Evolutionary conservation across 768 basidiomycete species (phyloP), one percentile per base, ranked within the genome.

Genomic region (Lactarius hengduanensis): DNA sequence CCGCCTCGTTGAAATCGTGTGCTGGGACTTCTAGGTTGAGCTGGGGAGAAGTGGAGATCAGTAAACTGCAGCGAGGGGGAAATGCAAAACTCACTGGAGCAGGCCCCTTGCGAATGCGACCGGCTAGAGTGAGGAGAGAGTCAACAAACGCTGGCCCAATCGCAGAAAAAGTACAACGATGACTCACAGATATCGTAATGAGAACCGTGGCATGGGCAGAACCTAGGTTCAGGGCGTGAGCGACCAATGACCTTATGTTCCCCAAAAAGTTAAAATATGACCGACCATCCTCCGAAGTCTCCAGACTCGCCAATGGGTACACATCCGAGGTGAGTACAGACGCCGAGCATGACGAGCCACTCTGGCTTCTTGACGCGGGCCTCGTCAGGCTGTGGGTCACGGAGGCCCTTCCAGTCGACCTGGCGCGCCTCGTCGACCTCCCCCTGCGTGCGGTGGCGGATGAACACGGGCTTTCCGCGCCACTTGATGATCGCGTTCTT

Each of bases 381-480:
- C 73, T 94, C 91, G 75, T 99, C 97, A 58, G 85, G 78, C 82
- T 99, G 86, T 63, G 97, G 97, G 74, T 99, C 97, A 67, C 97
- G 85, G 67, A 99, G 82, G 34, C 79, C 68, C 83, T 95, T 93
- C 89, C 95, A 89, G 78, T 96, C 88, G 64, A 84, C 80, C 45
- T 77, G 73, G 78, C 92, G 89, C 59, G 97, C 97, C 80, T 99
- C 97, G 69, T 92, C 86, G 72, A 99, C 92, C 82, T 99, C 97
- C 63, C 82, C 84, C 64, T 83, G 73, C 16, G 97, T 99, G 74
- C 97, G 87, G 82, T 99, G 97, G 71, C 97, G 87, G 77, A 99
- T 94, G 83, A 98, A 98, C 62, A 99, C 97, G 70, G 97, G 97
- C 84, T 99, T 99, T 77, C 97, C 97, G 74, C 97, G 92, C 97